Evolutionary conservation across 2,329 filamentous ascomycete genomes (phyloP), one percentile per base, ranked within the genome.

Genomic region (Biscogniauxia mediterranea): DNA sequence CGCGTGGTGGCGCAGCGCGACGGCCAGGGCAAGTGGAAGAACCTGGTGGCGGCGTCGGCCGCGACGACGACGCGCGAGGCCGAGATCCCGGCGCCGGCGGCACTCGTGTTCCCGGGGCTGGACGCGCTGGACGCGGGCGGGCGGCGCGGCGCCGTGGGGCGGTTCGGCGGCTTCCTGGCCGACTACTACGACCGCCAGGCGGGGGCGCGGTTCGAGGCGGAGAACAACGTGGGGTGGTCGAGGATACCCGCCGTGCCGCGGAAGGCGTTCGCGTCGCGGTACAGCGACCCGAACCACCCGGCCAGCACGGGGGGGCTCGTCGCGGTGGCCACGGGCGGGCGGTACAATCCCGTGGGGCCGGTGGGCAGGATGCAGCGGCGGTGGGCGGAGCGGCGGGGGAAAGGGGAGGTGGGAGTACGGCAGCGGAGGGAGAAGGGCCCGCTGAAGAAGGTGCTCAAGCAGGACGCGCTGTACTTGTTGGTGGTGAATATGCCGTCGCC

Each of bases 391-490:
- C 28, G 28, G 28, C 28, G 28, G 28, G 28, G 28, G 11, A 32
- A 32, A 6, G 28, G 32, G 17, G 61, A 56, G 46, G 57, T 59
- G 13, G 58, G 54, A 23, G 52, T 60, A 5, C 53, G 56, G 11
- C 62, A 63, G 55, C 49, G 57, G 9, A 54, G 54, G n/a, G 32
- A 50, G 55, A 60, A 50, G 59, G 62, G 61, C 56, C 56, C 23
- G 2, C 17, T 42, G 23, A 52, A 38, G 53, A 19, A 11, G 19
- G 17, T 23, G 20, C 19, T n/a, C 7, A 11, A 55, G 26, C 60
- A 81, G 76, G 76, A 81, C 70, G 78, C 83, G 17, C 64, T 83
- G 28, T 84, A 83, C 64, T 64, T 84, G 58, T 78, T 82, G 71
- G 77, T 83, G 59, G 80, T 83, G 15, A 82, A 83, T 60, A 72